A percentile compares a stretch with the other conserved stretches of the same genome.
Evolutionary conservation across 345 rosid species (phyloP).

Genomic region (Eucalyptus erythrocorys): DNA sequence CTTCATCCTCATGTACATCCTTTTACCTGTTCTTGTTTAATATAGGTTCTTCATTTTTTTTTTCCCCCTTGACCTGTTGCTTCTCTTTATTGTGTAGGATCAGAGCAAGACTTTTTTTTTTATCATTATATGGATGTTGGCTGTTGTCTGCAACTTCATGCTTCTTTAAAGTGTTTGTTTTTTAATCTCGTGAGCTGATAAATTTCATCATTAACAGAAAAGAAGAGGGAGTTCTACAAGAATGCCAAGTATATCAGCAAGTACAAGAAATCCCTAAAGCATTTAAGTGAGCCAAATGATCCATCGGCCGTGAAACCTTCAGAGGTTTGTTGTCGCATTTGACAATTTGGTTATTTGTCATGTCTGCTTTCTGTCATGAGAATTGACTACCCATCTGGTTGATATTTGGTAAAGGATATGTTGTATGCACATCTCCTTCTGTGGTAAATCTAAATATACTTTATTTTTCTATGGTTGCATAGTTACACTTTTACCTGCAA

Average conservation of each 20-base stretch:
- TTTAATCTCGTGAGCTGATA: not conserved
- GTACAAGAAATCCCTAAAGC: conserved; percentile 49
- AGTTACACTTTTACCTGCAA: not conserved
- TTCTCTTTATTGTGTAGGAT: not conserved
- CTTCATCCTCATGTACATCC: not conserved
- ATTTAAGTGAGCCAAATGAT: conserved; percentile 15
- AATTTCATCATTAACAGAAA: conserved; percentile 26
- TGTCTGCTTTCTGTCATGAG: not conserved
- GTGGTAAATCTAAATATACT: not conserved
- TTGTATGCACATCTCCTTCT: not conserved
- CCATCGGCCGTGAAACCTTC: not conserved
- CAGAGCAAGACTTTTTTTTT: not conserved
- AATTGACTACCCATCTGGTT: not conserved
- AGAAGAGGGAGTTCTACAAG: conserved; percentile 66
- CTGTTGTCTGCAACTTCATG: not conserved
- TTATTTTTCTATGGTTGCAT: not conserved
- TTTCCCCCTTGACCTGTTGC: not conserved
- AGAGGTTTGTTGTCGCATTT: conserved; percentile 12
- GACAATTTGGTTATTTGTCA: not conserved
- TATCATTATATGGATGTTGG: not conserved
- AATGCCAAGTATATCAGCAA: conserved; percentile 69
- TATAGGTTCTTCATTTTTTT: not conserved
- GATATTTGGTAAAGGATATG: not conserved
- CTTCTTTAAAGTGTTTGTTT: not conserved
- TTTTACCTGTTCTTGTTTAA: not conserved